Conservation (phyloP, 2,329 filamentous ascomycete genomes). For the Ophiostoma quercus region DNA sequence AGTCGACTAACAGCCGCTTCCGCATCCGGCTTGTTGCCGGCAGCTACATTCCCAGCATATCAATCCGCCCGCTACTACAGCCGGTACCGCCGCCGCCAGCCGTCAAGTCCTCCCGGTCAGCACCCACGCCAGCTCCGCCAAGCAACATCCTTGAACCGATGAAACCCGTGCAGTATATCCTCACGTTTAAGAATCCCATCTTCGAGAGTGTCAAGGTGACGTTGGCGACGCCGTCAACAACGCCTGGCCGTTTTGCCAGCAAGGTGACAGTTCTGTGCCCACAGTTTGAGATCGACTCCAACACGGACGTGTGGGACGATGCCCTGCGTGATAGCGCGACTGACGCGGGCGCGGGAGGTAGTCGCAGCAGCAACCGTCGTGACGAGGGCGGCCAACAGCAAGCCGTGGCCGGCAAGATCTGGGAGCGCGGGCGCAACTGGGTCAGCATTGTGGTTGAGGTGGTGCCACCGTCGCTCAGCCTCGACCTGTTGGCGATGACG, state of each 20-base stretch:
- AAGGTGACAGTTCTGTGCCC: slow-evolving; percentile 90
- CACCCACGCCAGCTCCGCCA: slow-evolving; percentile 21
- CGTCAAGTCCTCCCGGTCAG: slow-evolving; percentile 26
- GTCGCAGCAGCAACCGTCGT: slow-evolving; percentile 35
- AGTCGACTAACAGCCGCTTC: slow-evolving; percentile 82
- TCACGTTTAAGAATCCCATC: slow-evolving; percentile 89
- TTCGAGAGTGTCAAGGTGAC: slow-evolving; percentile 87
- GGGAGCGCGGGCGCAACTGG: slow-evolving; percentile 90
- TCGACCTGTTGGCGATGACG: slow-evolving; percentile 35
- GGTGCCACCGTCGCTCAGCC: slow-evolving; percentile 56
- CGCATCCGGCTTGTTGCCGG: slow-evolving; percentile 86
- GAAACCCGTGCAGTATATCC: slow-evolving; percentile 67
- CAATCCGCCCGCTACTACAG: slow-evolving; percentile 57
- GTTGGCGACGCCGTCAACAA: slow-evolving; percentile 74
- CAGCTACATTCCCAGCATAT: slow-evolving; percentile 79
- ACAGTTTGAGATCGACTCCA: slow-evolving; percentile 88
- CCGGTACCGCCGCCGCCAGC: neutral
- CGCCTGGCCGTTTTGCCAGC: slow-evolving; percentile 69
- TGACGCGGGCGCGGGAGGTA: slow-evolving; percentile 31
- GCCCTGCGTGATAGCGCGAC: slow-evolving; percentile 58
- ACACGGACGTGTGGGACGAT: slow-evolving; percentile 84
- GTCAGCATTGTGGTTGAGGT: slow-evolving; percentile 91
- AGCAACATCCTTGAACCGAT: slow-evolving; percentile 50
- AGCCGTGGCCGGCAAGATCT: slow-evolving; percentile 89
- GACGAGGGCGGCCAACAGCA: slow-evolving; percentile 43